phyloP scores from a whole-genome alignment of 2,329 filamentous ascomycete species.

The Fonsecaea monophora region DNA sequence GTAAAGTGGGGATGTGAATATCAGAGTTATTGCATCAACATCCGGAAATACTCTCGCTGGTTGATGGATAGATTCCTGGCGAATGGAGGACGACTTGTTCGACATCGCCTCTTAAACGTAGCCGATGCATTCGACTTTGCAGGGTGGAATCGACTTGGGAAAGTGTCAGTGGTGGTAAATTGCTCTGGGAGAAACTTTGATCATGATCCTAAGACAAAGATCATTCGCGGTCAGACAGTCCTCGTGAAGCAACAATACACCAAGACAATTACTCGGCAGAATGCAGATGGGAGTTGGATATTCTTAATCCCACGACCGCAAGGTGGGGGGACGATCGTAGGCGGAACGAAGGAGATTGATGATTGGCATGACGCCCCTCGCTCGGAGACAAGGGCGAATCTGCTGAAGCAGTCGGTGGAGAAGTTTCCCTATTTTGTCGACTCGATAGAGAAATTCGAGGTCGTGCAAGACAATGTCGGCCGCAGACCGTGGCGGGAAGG shows the following conservation, averaged over 20 bases:
- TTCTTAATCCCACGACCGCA: conserved; percentile 69
- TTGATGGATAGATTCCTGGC: conserved; percentile 51
- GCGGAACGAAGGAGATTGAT: conserved; percentile 68
- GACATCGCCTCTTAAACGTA: conserved; percentile 39
- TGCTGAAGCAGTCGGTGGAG: conserved; percentile 55
- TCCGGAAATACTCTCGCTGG: conserved; percentile 52
- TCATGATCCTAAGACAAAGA: conserved; percentile 50
- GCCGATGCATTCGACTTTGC: conserved; percentile 50
- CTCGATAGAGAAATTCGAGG: conserved; percentile 47
- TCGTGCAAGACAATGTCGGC: conserved; percentile 56
- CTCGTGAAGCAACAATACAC: conserved; percentile 55
- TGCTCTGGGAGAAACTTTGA: conserved; percentile 53
- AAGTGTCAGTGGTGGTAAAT: conserved; percentile 51
- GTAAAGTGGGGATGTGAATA: conserved; percentile 54
- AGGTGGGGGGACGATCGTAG: conserved; percentile 69
- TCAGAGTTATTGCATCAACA: conserved; percentile 51
- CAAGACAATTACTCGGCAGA: conserved; percentile 65
- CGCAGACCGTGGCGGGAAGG: conserved; percentile 54
- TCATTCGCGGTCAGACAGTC: conserved; percentile 57
- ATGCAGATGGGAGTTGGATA: conserved; percentile 67
- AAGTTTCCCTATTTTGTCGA: conserved; percentile 51
- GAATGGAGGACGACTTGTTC: conserved; percentile 46
- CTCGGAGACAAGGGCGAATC: conserved; percentile 52
- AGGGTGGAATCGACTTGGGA: conserved; percentile 4
- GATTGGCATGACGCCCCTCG: conserved; percentile 63